Percentiles rank a stretch among this genome's conserved stretches.
phyloP scores from a whole-genome alignment of 805 yeast species.

The Candida easanensis region DNA sequence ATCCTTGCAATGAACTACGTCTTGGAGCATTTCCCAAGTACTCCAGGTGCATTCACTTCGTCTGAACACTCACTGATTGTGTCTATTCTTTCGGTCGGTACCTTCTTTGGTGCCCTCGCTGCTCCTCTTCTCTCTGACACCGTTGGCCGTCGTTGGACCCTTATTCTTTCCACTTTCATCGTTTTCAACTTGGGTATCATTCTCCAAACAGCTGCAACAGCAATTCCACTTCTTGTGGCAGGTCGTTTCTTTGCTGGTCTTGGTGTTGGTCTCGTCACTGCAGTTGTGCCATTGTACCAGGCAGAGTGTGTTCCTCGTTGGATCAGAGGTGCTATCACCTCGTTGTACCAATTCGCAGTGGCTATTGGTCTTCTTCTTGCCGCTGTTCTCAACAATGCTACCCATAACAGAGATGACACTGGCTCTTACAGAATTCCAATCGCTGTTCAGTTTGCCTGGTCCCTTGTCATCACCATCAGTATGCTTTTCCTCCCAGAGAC shows the following conservation, averaged over 20 bases:
- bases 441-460: slow-evolving; percentile 69
- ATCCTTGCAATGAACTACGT: slow-evolving; percentile 62
- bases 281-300: slow-evolving; percentile 71
- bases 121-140: slow-evolving; percentile 57
- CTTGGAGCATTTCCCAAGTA: slow-evolving; percentile 36
- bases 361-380: slow-evolving; percentile 74
- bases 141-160: slow-evolving; percentile 51
- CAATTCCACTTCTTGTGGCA: slow-evolving; percentile 48
- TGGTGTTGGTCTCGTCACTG: slow-evolving; percentile 71
- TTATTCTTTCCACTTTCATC: slow-evolving; percentile 39
- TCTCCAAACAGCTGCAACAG: slow-evolving; percentile 43
- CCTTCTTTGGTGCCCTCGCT: slow-evolving; percentile 61
- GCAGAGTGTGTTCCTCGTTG: slow-evolving; percentile 59
- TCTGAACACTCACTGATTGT: slow-evolving; percentile 57
- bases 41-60: slow-evolving; percentile 36
- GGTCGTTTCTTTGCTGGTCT: slow-evolving; percentile 70
- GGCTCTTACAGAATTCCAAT: slow-evolving; percentile 73
- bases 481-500: slow-evolving; percentile 69
- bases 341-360: slow-evolving; percentile 68
- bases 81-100: slow-evolving; percentile 72
- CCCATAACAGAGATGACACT: slow-evolving; percentile 46
- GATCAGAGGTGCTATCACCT: slow-evolving; percentile 55
- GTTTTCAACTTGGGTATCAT: slow-evolving; percentile 53
- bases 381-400: slow-evolving; percentile 66
- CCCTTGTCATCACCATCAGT: slow-evolving; percentile 55